Percentiles rank a stretch among this genome's conserved stretches.
phyloP scores from a whole-genome alignment of 2,329 filamentous ascomycete species.

The Myriosclerotinia scirpicola region DNA sequence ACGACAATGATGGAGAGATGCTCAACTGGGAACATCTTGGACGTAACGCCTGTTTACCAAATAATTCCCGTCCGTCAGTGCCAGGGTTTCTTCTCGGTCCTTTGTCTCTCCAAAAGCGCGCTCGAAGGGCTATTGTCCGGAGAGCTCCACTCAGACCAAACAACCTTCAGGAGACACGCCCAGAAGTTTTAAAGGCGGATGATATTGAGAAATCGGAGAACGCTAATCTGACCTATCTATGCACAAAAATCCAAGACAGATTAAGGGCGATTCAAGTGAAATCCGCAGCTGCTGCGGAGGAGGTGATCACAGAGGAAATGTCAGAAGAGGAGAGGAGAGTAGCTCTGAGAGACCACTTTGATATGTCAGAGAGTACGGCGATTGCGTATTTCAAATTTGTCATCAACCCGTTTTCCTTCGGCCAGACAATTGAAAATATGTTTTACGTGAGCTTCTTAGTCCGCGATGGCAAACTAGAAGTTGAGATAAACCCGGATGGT shows the following conservation, averaged over 20 bases:
- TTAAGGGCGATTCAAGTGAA: slow-evolving; percentile 53
- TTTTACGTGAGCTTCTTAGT: slow-evolving; percentile 97
- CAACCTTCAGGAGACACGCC: slow-evolving; percentile 68
- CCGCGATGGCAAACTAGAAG: slow-evolving; percentile 74
- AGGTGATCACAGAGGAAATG: slow-evolving; percentile 48
- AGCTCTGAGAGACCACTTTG: slow-evolving; percentile 62
- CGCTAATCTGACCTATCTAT: slow-evolving; percentile 76
- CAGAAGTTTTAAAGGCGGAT: slow-evolving; percentile 72
- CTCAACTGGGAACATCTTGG: slow-evolving; percentile 88
- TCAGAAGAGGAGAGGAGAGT: slow-evolving; percentile 46
- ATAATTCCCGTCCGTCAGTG: slow-evolving; percentile 71
- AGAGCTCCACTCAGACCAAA: slow-evolving; percentile 66
- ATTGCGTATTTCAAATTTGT: slow-evolving; percentile 83
- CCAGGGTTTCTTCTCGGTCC: slow-evolving; percentile 86
- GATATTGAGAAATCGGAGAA: slow-evolving; percentile 75
- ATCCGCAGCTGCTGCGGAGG: slow-evolving; percentile 49
- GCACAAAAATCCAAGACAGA: slow-evolving; percentile 68
- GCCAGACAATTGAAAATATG: slow-evolving; percentile 93
- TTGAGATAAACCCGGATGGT: slow-evolving; percentile 70
- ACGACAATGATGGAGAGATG: slow-evolving; percentile 69
- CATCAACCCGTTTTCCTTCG: slow-evolving; percentile 86
- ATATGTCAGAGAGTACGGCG: slow-evolving; percentile 66
- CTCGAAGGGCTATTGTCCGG: slow-evolving; percentile 68
- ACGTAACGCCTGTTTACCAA: slow-evolving; percentile 70
- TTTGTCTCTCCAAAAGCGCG: slow-evolving; percentile 83